Evolutionary conservation across 768 basidiomycete genomes (phyloP).

Genomic region (Crepidotus variabilis): DNA sequence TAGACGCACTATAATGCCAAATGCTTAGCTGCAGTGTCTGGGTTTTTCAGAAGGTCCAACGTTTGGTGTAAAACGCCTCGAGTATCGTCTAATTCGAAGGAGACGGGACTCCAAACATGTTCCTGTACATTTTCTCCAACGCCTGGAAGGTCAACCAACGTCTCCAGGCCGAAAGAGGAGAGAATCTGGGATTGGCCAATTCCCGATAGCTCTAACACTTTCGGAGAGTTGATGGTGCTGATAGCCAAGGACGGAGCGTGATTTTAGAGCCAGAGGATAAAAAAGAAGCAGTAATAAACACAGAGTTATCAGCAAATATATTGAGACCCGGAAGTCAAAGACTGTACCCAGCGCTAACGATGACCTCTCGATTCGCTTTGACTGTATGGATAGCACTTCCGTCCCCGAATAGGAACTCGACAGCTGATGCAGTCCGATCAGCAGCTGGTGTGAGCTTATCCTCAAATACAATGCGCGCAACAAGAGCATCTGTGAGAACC

Average conservation of each 20-base stretch:
- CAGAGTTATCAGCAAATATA: not conserved
- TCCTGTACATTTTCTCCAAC: constrained; percentile 46
- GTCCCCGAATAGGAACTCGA: constrained; percentile 32
- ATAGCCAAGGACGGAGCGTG: not conserved
- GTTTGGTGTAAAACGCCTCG: constrained; percentile 3
- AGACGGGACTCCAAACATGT: constrained; percentile 2
- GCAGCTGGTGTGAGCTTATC: not conserved
- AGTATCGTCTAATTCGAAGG: constrained; percentile 9
- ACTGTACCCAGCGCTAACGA: constrained; percentile 44
- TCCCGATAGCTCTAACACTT: constrained; percentile 52
- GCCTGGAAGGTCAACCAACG: constrained; percentile 47
- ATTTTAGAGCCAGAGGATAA: too few relatives aligned
- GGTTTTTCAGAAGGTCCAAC: constrained; percentile 20
- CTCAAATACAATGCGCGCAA: constrained; percentile 7
- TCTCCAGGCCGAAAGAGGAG: constrained; percentile 36
- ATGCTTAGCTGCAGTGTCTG: constrained; percentile 41
- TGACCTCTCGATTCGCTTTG: constrained; percentile 55
- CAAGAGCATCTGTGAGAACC: constrained; percentile 20
- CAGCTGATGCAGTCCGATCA: constrained; percentile 23
- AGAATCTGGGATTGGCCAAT: constrained; percentile 51
- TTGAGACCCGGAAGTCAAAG: constrained; percentile 11
- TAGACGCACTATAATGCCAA: constrained; percentile 16
- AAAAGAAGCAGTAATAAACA: too few relatives aligned
- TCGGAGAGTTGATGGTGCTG: constrained; percentile 32
- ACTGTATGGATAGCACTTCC: constrained; percentile 28